phyloP scores from a whole-genome alignment of 106 monocot genomes.

The Amphibolis antarctica region DNA sequence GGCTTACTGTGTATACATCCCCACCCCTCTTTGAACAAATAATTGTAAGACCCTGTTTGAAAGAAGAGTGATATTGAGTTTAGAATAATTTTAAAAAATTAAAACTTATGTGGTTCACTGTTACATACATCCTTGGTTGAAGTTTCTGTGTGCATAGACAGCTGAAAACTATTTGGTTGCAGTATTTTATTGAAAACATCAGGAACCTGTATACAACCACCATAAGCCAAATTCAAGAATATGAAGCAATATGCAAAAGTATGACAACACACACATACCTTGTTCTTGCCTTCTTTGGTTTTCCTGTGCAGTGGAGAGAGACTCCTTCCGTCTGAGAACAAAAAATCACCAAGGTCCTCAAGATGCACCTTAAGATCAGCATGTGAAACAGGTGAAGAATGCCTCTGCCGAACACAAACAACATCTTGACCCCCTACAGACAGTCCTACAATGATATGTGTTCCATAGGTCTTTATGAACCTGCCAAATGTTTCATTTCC shows the following conservation, averaged over 20 bases:
- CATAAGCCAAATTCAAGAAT: neutral
- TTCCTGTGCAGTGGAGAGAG: slow-evolving; percentile 55
- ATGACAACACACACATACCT: slow-evolving; percentile 28
- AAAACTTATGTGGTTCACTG: neutral
- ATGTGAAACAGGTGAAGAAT: slow-evolving; percentile 46
- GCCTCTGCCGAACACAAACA: slow-evolving; percentile 57
- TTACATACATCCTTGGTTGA: slow-evolving; percentile 80
- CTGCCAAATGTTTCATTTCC: slow-evolving; percentile 17
- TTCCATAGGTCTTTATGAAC: slow-evolving; percentile 85
- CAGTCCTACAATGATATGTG: slow-evolving; percentile 81
- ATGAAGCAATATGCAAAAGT: neutral
- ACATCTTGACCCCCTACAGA: slow-evolving; percentile 79
- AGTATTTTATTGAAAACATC: slow-evolving; percentile 68
- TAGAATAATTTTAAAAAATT: neutral
- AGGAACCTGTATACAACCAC: slow-evolving; percentile 36
- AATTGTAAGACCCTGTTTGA: slow-evolving; percentile 63
- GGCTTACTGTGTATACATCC: slow-evolving; percentile 35
- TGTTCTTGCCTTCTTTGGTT: slow-evolving; percentile 55
- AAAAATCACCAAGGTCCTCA: slow-evolving; percentile 76
- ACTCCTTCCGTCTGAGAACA: slow-evolving; percentile 74
- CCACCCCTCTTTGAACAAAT: slow-evolving; percentile 89
- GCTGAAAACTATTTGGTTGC: slow-evolving; percentile 56
- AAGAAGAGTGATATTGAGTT: slow-evolving; percentile 4
- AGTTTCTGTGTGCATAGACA: slow-evolving; percentile 58
- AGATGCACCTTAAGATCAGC: slow-evolving; percentile 70